phyloP scores from a whole-genome alignment of 2,329 filamentous ascomycete species.

The Neodidymelliopsis sp. region DNA sequence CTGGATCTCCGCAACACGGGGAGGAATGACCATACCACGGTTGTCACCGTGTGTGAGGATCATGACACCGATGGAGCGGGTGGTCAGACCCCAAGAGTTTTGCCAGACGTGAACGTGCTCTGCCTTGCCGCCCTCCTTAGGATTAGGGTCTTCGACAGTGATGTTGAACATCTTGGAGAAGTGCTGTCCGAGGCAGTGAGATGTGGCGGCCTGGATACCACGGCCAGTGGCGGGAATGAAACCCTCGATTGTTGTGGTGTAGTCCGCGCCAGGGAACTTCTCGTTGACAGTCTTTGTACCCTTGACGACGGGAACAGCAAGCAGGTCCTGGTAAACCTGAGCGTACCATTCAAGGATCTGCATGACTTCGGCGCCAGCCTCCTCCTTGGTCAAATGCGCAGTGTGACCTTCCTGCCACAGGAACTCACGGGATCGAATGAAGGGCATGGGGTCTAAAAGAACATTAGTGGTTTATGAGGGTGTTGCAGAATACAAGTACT shows the following conservation, averaged over 20 bases:
- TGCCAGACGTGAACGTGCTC: conserved; percentile 89
- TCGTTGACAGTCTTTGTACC: conserved; percentile 97
- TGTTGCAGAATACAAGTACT: background rate
- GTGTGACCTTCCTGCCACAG: conserved; percentile 98
- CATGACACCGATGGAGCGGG: conserved; percentile 97
- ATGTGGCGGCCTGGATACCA: conserved; percentile 95
- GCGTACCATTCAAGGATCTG: conserved; percentile 95
- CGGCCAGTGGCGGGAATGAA: conserved; percentile 96
- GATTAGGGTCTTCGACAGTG: conserved; percentile 87
- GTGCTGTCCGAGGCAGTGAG: conserved; percentile 94
- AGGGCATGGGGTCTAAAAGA: conserved; percentile 65
- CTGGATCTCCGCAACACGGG: conserved; percentile 86
- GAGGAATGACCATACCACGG: conserved; percentile 92
- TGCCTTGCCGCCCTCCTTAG: conserved; percentile 68
- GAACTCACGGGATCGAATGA: conserved; percentile 89
- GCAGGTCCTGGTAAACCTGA: conserved; percentile 87
- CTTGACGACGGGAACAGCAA: conserved; percentile 93
- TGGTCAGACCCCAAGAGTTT: conserved; percentile 98
- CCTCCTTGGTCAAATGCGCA: conserved; percentile 84
- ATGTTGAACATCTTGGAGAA: conserved; percentile 99
- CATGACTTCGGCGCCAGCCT: conserved; percentile 84
- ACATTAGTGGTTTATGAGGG: conserved; percentile 47
- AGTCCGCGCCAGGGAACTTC: conserved; percentile 96
- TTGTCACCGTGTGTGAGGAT: conserved; percentile 98
- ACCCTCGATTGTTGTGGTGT: conserved; percentile 95